A percentile compares a stretch with the other conserved stretches of the same genome.
phyloP scores from a whole-genome alignment of 2,329 filamentous ascomycete species.

The Graphium sp. region DNA sequence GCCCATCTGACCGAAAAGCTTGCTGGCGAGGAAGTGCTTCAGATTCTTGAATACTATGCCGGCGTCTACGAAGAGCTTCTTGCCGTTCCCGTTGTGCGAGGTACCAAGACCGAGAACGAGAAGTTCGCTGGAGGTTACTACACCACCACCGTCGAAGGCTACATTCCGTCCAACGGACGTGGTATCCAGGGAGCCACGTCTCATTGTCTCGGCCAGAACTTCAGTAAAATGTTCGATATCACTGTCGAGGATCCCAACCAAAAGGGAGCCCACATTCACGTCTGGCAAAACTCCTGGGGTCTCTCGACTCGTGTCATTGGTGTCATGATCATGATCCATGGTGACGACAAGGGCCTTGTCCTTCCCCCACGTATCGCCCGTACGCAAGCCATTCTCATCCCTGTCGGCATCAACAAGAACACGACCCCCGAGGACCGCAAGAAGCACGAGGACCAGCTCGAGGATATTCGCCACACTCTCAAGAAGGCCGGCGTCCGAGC shows the following conservation, averaged over 20 bases:
- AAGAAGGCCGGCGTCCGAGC: slow-evolving; percentile 59
- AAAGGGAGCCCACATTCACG: slow-evolving; percentile 64
- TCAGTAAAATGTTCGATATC: slow-evolving; percentile 98
- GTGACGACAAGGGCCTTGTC: slow-evolving; percentile 88
- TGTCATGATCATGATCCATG: slow-evolving; percentile 97
- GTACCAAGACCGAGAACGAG: slow-evolving; percentile 91
- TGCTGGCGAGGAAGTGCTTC: slow-evolving; percentile 70
- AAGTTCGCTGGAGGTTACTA: slow-evolving; percentile 96
- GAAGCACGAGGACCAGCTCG: slow-evolving; percentile 59
- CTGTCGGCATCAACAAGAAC: slow-evolving; percentile 84
- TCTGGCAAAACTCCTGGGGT: slow-evolving; percentile 99
- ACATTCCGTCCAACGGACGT: slow-evolving; percentile 87
- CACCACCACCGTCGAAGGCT: slow-evolving; percentile 92
- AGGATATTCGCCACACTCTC: slow-evolving; percentile 52
- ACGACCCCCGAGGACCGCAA: slow-evolving; percentile 64
- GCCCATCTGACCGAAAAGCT: slow-evolving; percentile 74
- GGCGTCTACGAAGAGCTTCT: slow-evolving; percentile 85
- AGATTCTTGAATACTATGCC: slow-evolving; percentile 89
- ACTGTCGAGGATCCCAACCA: slow-evolving; percentile 83
- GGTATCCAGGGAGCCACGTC: slow-evolving; percentile 95
- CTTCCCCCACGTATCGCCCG: slow-evolving; percentile 83
- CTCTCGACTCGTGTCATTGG: slow-evolving; percentile 93
- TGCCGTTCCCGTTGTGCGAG: slow-evolving; percentile 86
- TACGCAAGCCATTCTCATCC: slow-evolving; percentile 72
- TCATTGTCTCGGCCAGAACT: slow-evolving; percentile 92